A percentile compares a stretch with the other conserved stretches of the same genome.
These are phyloP conservation scores for Magnaporthales sp. DNA, from an alignment of 2,329 filamentous ascomycete genomes.

Conservation along the genomic window DNA sequence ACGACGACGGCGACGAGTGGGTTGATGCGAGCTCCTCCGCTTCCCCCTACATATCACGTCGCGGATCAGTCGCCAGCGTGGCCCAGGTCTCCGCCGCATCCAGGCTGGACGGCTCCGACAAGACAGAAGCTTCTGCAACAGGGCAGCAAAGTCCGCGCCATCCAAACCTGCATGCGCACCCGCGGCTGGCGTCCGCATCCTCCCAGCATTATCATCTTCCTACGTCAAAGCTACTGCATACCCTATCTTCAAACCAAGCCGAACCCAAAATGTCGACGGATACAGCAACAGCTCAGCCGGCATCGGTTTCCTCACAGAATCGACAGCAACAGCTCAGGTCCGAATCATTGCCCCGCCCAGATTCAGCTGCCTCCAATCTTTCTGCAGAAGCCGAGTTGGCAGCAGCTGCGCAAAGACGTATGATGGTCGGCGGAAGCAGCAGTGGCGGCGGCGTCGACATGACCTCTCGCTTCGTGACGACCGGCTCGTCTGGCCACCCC, in stretches of 20 bases:
- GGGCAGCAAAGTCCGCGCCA: not conserved
- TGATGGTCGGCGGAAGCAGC: conserved; percentile 27
- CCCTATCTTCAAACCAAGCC: conserved; percentile 51
- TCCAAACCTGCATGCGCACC: not conserved
- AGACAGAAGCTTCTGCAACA: conserved; percentile 5
- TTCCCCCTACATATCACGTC: conserved; percentile 46
- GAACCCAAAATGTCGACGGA: conserved; percentile 59
- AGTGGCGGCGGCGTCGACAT: conserved; percentile 33
- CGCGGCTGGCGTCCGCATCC: not conserved
- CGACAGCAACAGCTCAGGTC: conserved; percentile 12
- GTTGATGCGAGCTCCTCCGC: conserved; percentile 57
- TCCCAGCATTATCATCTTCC: not conserved
- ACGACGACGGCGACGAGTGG: conserved; percentile 50
- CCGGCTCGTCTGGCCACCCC: conserved; percentile 36
- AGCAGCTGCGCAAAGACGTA: conserved; percentile 9
- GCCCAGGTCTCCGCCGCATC: conserved; percentile 21
- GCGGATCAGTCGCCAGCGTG: conserved; percentile 40
- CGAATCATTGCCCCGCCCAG: not conserved
- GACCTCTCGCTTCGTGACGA: conserved; percentile 51
- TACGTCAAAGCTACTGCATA: conserved; percentile 42
- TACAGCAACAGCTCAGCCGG: conserved; percentile 36
- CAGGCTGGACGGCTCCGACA: conserved; percentile 7
- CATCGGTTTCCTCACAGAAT: conserved; percentile 23
- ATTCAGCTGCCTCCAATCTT: conserved; percentile 17
- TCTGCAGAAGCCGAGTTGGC: conserved; percentile 6